phyloP scores from a whole-genome alignment of 179 eudicot species.

The Spergularia azorica region DNA sequence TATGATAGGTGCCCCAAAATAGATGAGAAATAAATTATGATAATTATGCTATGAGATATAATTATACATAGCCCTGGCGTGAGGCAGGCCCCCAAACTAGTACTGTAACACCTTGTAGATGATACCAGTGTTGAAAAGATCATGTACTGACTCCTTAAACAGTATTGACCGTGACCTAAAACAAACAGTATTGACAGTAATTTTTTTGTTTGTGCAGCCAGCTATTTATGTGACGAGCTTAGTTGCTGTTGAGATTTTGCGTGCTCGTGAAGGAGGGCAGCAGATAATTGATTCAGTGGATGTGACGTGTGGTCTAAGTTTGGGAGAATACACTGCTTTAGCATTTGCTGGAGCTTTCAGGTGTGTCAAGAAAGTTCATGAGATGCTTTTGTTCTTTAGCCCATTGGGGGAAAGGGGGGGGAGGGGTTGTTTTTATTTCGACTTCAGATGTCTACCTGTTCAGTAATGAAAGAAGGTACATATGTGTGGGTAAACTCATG shows the following conservation, averaged over 20 bases:
- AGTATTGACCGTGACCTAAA: no score
- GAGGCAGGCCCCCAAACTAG: no score
- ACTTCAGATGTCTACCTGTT: background rate
- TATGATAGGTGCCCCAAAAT: no score
- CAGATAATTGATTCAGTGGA: slow-evolving; percentile 86
- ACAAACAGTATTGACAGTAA: background rate
- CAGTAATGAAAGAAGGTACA: background rate
- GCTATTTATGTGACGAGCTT: slow-evolving; percentile 95
- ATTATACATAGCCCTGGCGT: no score
- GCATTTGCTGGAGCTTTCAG: slow-evolving; percentile 95
- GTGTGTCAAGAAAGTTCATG: slow-evolving; percentile 33
- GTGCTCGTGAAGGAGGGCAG: slow-evolving; percentile 95
- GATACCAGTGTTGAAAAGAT: no score
- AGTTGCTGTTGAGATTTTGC: slow-evolving; percentile 89
- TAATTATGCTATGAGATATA: no score
- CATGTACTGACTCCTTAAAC: no score
- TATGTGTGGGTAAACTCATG: background rate
- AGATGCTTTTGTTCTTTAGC: slow-evolving; percentile 2
- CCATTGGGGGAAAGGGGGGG: no score
- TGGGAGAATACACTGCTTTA: slow-evolving; percentile 92
- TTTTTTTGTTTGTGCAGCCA: slow-evolving; percentile 54
- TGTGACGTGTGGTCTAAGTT: slow-evolving; percentile 93
- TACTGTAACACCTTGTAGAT: no score
- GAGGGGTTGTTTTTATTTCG: no score
- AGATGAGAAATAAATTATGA: no score